Evolutionary conservation across 176 grass and related monocot genomes (phyloP).

Genomic region (Triticum timopheevii): DNA sequence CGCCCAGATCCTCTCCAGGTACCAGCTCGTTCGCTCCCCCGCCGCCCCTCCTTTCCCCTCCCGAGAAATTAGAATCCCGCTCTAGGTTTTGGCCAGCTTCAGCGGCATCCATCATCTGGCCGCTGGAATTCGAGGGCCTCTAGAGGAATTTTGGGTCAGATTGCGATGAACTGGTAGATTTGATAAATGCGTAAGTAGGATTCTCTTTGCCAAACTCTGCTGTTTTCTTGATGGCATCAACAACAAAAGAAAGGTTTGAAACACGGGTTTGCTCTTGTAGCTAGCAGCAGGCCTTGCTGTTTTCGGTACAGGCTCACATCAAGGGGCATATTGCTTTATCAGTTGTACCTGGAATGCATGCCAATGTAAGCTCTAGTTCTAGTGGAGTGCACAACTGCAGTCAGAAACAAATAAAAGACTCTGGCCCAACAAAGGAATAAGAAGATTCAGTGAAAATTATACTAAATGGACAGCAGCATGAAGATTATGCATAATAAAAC

Average conservation of each 20-base stretch:
- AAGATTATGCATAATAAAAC: background rate
- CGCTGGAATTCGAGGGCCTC: too few species aligned
- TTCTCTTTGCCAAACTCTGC: constrained; percentile 59
- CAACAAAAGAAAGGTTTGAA: constrained; percentile 72
- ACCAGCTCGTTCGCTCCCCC: too few species aligned
- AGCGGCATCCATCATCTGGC: too few species aligned
- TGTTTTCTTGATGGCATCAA: constrained; percentile 68
- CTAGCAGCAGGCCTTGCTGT: constrained; percentile 74
- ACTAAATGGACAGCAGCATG: background rate
- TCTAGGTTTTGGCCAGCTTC: too few species aligned
- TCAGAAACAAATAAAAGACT: constrained; percentile 11
- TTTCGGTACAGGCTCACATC: constrained; percentile 83
- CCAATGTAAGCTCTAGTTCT: constrained; percentile 6
- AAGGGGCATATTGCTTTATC: constrained; percentile 73
- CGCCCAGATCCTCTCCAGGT: constrained; percentile 73
- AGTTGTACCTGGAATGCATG: constrained; percentile 78
- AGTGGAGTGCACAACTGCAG: background rate
- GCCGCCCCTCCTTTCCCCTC: too few species aligned
- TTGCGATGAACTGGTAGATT: too few species aligned
- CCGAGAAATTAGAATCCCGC: background rate
- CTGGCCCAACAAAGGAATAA: background rate
- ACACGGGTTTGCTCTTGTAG: constrained; percentile 67
- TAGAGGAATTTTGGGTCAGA: too few species aligned
- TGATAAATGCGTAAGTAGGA: constrained; percentile 7
- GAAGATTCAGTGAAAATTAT: constrained; percentile 9